A percentile compares a stretch with the other conserved stretches of the same genome.
Evolutionary conservation across 495 filamentous ascomycete genomes (phyloP).

Genomic region (Aspergillus steynii): DNA sequence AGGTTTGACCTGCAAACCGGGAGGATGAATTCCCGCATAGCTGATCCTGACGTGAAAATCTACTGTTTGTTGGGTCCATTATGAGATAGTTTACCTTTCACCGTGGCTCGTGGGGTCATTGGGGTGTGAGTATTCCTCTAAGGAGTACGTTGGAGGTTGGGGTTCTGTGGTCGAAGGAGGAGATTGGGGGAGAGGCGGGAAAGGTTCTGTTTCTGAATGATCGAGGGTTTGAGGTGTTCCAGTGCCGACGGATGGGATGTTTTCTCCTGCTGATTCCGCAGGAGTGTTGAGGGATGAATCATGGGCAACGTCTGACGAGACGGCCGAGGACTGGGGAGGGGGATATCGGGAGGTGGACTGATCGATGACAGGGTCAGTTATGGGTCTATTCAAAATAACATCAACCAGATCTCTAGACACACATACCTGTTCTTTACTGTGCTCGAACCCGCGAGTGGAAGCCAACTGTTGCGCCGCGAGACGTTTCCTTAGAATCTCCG

Average conservation of each 20-base stretch:
- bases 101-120: neutral
- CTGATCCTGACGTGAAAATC: neutral
- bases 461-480: constrained; percentile 73
- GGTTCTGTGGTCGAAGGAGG: constrained; percentile 8
- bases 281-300: constrained; percentile 10
- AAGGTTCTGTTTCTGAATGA: constrained; percentile 35
- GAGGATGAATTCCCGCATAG: neutral
- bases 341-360: constrained; percentile 16
- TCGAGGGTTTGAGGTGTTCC: constrained; percentile 19
- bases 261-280: constrained; percentile 15
- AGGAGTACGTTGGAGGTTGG: neutral
- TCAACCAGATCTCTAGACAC: neutral
- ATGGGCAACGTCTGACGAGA: constrained; percentile 13
- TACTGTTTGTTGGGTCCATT: neutral
- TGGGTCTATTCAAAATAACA: neutral
- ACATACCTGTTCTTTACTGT: constrained; percentile 23
- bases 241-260: constrained; percentile 3
- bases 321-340: constrained; percentile 11
- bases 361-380: neutral
- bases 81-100: neutral
- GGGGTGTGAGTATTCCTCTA: neutral
- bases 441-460: constrained; percentile 61
- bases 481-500: constrained; percentile 66
- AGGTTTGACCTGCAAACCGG: constrained; percentile 22
- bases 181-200: constrained; percentile 33